phyloP scores from a whole-genome alignment of 2,329 filamentous ascomycete species.

The Aureobasidium sp. region DNA sequence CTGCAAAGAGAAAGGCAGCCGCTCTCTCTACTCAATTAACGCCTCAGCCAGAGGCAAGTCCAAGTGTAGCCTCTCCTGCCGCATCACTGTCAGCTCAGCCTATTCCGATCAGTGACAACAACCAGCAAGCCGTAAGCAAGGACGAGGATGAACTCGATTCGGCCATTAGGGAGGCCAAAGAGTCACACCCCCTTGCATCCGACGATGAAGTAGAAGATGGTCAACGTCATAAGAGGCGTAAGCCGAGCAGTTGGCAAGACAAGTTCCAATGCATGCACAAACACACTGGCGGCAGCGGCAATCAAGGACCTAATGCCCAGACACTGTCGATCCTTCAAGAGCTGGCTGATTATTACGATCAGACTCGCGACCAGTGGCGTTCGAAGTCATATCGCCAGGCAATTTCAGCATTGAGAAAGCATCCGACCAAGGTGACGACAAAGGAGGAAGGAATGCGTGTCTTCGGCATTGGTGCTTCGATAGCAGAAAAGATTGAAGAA shows the following conservation, averaged over 20 bases:
- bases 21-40: constrained; percentile 35
- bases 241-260: constrained; percentile 27
- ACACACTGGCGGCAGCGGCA: constrained; percentile 34
- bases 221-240: constrained; percentile 11
- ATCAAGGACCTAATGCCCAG: constrained; percentile 60
- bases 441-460: constrained; percentile 62
- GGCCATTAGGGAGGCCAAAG: constrained; percentile 24
- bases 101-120: background rate
- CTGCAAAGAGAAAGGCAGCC: constrained; percentile 35
- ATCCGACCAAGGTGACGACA: constrained; percentile 57
- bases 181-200: constrained; percentile 15
- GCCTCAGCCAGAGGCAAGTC: constrained; percentile 29
- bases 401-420: constrained; percentile 63
- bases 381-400: constrained; percentile 68
- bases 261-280: constrained; percentile 55
- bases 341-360: constrained; percentile 71
- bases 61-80: background rate
- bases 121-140: background rate
- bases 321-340: constrained; percentile 72
- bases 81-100: background rate
- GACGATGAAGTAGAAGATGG: background rate
- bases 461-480: constrained; percentile 60
- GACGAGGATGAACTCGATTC: constrained; percentile 16
- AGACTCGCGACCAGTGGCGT: constrained; percentile 71
- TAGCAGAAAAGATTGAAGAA: constrained; percentile 84